These are phyloP conservation scores for Penicillium verrucosum DNA, from an alignment of 2,329 filamentous ascomycete genomes.

Conservation along the genomic window DNA sequence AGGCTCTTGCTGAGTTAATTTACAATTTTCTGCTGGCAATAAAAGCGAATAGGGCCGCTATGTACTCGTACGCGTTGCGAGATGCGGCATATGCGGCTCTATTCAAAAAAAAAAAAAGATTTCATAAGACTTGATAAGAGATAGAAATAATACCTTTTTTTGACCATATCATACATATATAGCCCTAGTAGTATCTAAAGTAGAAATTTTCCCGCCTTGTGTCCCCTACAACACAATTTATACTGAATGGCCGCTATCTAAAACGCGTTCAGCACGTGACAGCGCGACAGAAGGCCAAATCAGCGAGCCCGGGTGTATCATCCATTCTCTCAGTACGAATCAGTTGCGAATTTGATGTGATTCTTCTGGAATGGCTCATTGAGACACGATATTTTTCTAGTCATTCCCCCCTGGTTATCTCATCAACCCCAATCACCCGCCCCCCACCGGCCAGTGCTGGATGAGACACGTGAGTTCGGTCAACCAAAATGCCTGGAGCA, in stretches of 20 bases:
- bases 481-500: constrained; percentile 24
- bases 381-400: background rate
- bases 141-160: too few relatives aligned
- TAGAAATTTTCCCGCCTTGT: background rate
- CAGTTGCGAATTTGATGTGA: background rate
- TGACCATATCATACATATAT: too few relatives aligned
- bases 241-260: background rate
- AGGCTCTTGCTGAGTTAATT: background rate
- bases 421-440: background rate
- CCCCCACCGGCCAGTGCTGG: background rate
- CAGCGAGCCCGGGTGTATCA: background rate
- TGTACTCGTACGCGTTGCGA: background rate
- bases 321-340: background rate
- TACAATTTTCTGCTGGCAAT: background rate
- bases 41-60: background rate
- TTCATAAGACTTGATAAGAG: too few relatives aligned
- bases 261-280: constrained; percentile 4
- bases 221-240: background rate
- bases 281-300: background rate
- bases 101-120: background rate
- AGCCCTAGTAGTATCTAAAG: too few relatives aligned
- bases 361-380: background rate
- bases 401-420: background rate
- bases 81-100: background rate
- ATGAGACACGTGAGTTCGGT: background rate